These are phyloP conservation scores for Ilyonectria sp. DNA, from an alignment of 2,329 filamentous ascomycete genomes.

Conservation along the genomic window DNA sequence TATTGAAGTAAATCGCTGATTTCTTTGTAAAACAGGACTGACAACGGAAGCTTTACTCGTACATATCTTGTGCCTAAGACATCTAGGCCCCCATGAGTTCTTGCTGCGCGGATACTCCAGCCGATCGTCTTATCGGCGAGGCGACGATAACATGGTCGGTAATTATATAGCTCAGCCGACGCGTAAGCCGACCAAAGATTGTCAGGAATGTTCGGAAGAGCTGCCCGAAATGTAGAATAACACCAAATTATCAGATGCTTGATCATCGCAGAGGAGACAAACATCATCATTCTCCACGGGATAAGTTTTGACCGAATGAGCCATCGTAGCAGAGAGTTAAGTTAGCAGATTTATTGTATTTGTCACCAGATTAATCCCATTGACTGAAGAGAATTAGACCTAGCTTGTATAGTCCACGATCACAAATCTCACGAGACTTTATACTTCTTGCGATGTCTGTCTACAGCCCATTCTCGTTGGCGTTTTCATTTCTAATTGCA, in stretches of 20 bases:
- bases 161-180: neutral
- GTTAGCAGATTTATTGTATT: neutral
- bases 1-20: neutral
- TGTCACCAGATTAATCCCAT: neutral
- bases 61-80: neutral
- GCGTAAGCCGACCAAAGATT: neutral
- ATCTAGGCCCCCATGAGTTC: neutral
- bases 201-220: neutral
- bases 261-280: neutral
- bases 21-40: neutral
- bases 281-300: neutral
- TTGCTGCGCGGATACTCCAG: neutral
- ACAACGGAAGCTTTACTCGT: too few species aligned
- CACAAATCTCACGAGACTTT: neutral
- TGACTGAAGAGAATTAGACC: neutral
- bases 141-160: neutral
- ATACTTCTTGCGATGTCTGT: neutral
- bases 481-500: neutral
- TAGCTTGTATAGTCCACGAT: neutral
- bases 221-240: neutral
- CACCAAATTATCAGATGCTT: neutral
- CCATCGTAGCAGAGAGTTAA: neutral
- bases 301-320: neutral
- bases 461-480: neutral
- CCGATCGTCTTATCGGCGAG: neutral